Base-by-base conservation (phyloP, 768 basidiomycete genomes). In the Podaxis carcinomalis region DNA sequence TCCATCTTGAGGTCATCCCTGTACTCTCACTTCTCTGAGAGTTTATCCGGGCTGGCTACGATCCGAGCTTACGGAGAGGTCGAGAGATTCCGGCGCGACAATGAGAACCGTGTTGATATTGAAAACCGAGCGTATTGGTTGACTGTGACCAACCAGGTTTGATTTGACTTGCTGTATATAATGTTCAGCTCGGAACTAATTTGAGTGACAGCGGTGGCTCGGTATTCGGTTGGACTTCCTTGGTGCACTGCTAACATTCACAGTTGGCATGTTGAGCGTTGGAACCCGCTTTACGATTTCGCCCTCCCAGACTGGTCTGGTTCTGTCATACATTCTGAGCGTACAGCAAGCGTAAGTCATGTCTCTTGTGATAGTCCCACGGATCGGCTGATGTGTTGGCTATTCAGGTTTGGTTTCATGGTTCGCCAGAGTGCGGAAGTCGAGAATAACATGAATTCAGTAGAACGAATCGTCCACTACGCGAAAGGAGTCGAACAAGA, bases 371-470 rank as follows among this genome's bases (percentile, higher is more conserved):
- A 32, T 46, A 4, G 21, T 57, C 19, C 21, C 39, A 23, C 51
- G 51, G 35, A 51, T 47, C 50, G 36, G 47, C 59, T 65, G 32
- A 67, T 55, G 44, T 16, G 21, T 44, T 50, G 35, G 37, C 9
- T 32, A 23, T 52, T 21, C 62, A 88, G 85, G 65, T 90, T 92
- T 65, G 84, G 84, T 21, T 92, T 85, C 86, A 80, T 91, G 72
- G 83, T 90, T 44, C 84, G 89, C 7, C 90, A 92, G 72, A 80
- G 79, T 40, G 87, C 90, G 2, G 93, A 95, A 70, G 88, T 95
- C 10, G 93, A 96, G 72, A 96, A 97, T 72, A 83, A 95, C 72
- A 94, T 95, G 91, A 93, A 93, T 70, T 85, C 86, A n/a, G 89
- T 92, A 6, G 90, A 92, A 70, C 88, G 95, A 25, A 79, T 98